Percentiles rank a stretch among this genome's conserved stretches.
Conservation (phyloP, 1,284 basidiomycete species). For the Meripilus lineatus region DNA sequence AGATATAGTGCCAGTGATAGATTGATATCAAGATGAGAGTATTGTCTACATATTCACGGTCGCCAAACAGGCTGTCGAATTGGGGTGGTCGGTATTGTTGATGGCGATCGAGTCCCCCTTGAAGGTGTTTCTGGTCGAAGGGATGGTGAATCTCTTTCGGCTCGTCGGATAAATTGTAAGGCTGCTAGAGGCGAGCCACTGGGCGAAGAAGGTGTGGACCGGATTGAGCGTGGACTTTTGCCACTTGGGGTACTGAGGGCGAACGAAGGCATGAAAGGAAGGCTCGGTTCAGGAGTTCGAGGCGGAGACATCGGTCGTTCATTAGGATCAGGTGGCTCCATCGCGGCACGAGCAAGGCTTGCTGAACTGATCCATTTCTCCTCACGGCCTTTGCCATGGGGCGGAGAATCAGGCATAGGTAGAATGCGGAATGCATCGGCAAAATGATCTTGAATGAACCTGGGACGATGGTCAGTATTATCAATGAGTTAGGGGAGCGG, state of each 20-base stretch:
- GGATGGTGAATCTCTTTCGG: constrained; percentile 34
- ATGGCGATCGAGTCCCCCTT: constrained; percentile 26
- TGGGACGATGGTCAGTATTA: constrained; percentile 27
- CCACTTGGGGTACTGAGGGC: constrained; percentile 44
- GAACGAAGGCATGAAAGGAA: constrained; percentile 41
- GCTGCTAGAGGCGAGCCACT: constrained; percentile 48
- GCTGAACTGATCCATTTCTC: constrained; percentile 83
- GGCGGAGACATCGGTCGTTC: constrained; percentile 44
- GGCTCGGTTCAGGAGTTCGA: constrained; percentile 63
- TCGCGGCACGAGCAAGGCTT: constrained; percentile 45
- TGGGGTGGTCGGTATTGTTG: constrained; percentile 13
- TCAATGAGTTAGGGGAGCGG: constrained; percentile 2
- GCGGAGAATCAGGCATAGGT: constrained; percentile 57
- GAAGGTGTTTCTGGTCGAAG: constrained; percentile 41
- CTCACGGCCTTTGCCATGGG: constrained; percentile 44
- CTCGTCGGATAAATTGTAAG: constrained; percentile 53
- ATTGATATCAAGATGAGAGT: constrained; percentile 9
- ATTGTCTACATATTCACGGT: constrained; percentile 18
- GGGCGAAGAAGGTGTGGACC: constrained; percentile 42
- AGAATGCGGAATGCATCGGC: constrained; percentile 71
- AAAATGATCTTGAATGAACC: constrained; percentile 84
- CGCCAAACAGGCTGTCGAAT: constrained; percentile 27
- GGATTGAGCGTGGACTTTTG: constrained; percentile 40
- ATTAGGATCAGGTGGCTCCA: constrained; percentile 28
- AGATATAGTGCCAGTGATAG: constrained; percentile 16